Evolutionary conservation across 2,329 filamentous ascomycete species (phyloP).

Genomic region (Diaporthe aspalathi): DNA sequence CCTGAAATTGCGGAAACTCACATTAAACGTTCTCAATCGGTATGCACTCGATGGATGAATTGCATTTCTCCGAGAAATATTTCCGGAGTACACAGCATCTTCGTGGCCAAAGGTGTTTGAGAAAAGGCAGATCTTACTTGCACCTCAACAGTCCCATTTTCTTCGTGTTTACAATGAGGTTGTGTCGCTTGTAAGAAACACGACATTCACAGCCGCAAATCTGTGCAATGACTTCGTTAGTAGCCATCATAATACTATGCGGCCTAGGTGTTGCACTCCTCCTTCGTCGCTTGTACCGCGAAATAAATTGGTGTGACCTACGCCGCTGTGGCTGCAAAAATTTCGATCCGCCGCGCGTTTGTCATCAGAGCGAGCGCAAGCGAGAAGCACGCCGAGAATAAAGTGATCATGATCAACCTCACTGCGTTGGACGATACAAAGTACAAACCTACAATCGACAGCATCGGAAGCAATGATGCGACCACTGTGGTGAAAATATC

Average conservation of each 20-base stretch:
- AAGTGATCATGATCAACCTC: slow-evolving; percentile 40
- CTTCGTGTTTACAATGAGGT: background rate
- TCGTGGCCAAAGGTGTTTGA: too few species aligned
- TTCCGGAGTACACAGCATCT: too few species aligned
- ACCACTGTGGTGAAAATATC: slow-evolving; percentile 44
- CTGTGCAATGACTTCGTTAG: background rate
- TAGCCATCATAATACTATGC: accelerated
- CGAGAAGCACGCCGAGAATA: slow-evolving; percentile 39
- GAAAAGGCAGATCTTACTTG: too few species aligned
- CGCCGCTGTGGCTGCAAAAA: slow-evolving; percentile 41
- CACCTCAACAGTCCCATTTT: background rate
- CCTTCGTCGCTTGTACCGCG: background rate
- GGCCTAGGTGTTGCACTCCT: background rate
- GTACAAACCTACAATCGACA: slow-evolving; percentile 45
- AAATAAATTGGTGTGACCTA: slow-evolving; percentile 39
- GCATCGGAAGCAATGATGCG: slow-evolving; percentile 45
- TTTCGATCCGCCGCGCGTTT: slow-evolving; percentile 38
- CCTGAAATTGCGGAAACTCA: too few species aligned
- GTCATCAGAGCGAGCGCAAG: slow-evolving; percentile 39
- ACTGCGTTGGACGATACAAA: slow-evolving; percentile 45
- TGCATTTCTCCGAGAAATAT: too few species aligned
- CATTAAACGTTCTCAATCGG: too few species aligned
- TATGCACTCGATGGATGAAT: too few species aligned
- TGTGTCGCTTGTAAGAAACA: slow-evolving; percentile 2
- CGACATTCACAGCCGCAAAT: slow-evolving; percentile 26